Evolutionary conservation across 2,329 filamentous ascomycete genomes (phyloP).

Genomic region (Clonostachys sp.): DNA sequence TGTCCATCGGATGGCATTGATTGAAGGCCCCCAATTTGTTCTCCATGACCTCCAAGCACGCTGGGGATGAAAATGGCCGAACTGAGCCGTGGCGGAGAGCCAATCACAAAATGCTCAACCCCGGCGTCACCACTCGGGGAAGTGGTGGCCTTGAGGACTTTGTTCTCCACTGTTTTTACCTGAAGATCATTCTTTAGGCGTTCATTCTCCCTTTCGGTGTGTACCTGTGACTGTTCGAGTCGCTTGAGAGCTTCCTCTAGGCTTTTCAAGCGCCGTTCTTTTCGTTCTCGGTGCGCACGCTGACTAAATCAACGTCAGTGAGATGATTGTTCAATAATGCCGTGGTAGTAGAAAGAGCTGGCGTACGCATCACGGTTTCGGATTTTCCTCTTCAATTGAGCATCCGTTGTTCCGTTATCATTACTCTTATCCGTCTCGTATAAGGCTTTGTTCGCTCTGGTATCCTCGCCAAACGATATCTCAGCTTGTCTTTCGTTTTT

Average conservation of each 20-base stretch:
- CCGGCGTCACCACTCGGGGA: constrained; percentile 27
- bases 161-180: constrained; percentile 66
- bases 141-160: constrained; percentile 76
- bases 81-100: constrained; percentile 11
- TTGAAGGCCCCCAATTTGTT: constrained; percentile 62
- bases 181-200: constrained; percentile 2
- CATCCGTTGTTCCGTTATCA: constrained; percentile 8
- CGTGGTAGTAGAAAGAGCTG: not conserved
- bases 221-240: constrained; percentile 70
- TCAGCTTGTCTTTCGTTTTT: too few relatives aligned
- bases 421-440: too few relatives aligned
- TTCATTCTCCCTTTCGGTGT: constrained; percentile 70
- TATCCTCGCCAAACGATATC: too few relatives aligned
- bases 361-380: constrained; percentile 60
- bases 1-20: constrained; percentile 68
- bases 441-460: too few relatives aligned
- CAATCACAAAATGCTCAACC: constrained; percentile 5
- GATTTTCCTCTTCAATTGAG: constrained; percentile 54
- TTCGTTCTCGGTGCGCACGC: constrained; percentile 92
- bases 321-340: not conserved
- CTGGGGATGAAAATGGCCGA: constrained; percentile 4
- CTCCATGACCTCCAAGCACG: constrained; percentile 39
- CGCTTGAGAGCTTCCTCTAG: constrained; percentile 79
- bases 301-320: constrained; percentile 54
- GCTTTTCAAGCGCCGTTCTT: constrained; percentile 90